phyloP scores from a whole-genome alignment of 2,329 filamentous ascomycete species.

The Xylaria sp. region DNA sequence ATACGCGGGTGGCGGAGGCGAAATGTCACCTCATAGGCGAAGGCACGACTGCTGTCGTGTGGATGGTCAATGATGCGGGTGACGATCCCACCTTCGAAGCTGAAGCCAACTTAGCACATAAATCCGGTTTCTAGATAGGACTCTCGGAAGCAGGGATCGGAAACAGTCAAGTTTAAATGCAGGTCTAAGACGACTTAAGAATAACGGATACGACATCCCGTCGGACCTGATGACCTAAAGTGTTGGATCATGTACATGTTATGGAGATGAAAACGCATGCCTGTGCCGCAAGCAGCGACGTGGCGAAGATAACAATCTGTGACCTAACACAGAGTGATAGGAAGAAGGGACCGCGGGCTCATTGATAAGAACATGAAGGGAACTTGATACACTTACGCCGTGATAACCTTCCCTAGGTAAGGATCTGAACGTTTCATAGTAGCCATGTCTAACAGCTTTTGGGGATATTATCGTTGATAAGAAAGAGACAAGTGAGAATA shows the following conservation, averaged over 20 bases:
- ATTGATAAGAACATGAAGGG: not conserved
- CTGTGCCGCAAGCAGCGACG: not conserved
- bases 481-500: not conserved
- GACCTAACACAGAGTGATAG: not conserved
- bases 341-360: not conserved
- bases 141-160: too few species aligned
- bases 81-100: slow-evolving; percentile 38
- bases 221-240: too few species aligned
- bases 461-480: not conserved
- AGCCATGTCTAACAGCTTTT: slow-evolving; percentile 14
- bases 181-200: not conserved
- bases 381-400: slow-evolving; percentile 27
- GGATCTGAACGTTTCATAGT: slow-evolving; percentile 16
- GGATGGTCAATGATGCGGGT: slow-evolving; percentile 35
- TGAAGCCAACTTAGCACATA: slow-evolving; percentile 11
- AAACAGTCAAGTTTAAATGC: not conserved
- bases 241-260: not conserved
- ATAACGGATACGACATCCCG: not conserved
- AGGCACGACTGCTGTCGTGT: slow-evolving; percentile 30
- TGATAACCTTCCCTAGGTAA: slow-evolving; percentile 27
- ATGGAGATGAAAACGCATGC: not conserved
- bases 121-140: not conserved
- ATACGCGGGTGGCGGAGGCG: slow-evolving; percentile 35
- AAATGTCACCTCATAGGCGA: slow-evolving; percentile 40
- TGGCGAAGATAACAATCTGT: not conserved